Evolutionary conservation across 768 basidiomycete species (phyloP), one percentile per base, ranked within the genome.

Genomic region (Coprinopsis marcescibilis): DNA sequence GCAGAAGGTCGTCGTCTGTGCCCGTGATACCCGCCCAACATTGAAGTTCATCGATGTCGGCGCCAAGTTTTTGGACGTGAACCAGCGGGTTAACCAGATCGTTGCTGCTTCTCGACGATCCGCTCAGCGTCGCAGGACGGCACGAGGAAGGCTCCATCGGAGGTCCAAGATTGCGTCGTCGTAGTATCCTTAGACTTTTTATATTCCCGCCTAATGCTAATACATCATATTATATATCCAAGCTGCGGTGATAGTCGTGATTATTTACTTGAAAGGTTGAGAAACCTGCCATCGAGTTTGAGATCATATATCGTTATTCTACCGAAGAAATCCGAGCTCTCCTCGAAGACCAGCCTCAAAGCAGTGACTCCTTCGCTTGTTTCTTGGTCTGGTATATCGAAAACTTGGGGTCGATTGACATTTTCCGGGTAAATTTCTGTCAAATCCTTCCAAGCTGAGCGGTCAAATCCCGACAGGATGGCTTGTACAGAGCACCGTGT

Each of bases 261-360:
- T 5, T 32, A 29, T 41, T 40, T 23, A 36, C 47, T 33, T 30
- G 33, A 25, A 10, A 7, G 14, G 19, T 14, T 35, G 13, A 51
- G n/a, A 14, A 57, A 39, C 19, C 29, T 55, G 17, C 71, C 73
- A 34, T 73, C 66, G 15, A 73, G 34, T 46, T 61, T 62, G 29
- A 89, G 56, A 57, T 88, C 81, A 57, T 89, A 89, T 33, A 89
- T 59, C 6, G 78, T 86, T 35, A 89, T 73, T 62, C 88, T 74
- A 44, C 89, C 89, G 58, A 89, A 91, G 57, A 90, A 85, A 64
- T 90, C 89, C 15, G 89, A 89, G 60, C 86, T 87, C 59, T 80
- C 75, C 55, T 87, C 82, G 51, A 92, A 91, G 4, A 85, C 67
- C 11, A 92, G 61, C 61, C 77, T 84, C 52, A 91, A 49, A 14